Percentiles rank a stretch among this genome's conserved stretches.
Conservation (phyloP, 129 eudicot genomes). For the Lonicera japonica region DNA sequence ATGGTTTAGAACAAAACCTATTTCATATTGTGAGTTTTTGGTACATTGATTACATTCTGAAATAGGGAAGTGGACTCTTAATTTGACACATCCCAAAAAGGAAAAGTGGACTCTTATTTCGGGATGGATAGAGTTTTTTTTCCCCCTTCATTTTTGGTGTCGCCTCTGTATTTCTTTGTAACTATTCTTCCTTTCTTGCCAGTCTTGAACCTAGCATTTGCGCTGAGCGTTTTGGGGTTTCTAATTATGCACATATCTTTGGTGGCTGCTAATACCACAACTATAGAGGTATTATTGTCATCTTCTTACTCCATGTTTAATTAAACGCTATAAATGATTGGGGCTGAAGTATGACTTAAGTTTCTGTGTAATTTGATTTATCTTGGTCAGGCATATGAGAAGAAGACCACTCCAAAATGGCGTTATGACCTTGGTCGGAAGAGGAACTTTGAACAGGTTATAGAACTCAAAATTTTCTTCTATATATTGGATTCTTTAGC, state of each 20-base stretch:
- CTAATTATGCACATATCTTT: conserved; percentile 89
- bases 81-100: no score
- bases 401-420: conserved; percentile 89
- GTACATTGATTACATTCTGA: no score
- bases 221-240: conserved; percentile 90
- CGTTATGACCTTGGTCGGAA: conserved; percentile 93
- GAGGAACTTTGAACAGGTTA: conserved; percentile 95
- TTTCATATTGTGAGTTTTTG: no score
- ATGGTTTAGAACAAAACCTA: no score
- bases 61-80: no score
- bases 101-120: no score
- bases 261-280: conserved; percentile 95
- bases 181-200: conserved; percentile 14
- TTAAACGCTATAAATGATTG: no score
- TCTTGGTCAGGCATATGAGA: conserved; percentile 86
- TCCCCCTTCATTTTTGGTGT: not conserved
- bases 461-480: no score
- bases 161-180: not conserved
- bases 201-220: conserved; percentile 91
- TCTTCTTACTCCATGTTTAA: no score
- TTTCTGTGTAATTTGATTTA: conserved; percentile 10
- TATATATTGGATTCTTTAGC: no score
- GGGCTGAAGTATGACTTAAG: not conserved
- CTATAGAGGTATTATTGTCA: conserved; percentile 99
- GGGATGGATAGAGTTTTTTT: no score